Conservation (phyloP, 306 rosid genomes). For the Pterocarpus macrocarpus region DNA sequence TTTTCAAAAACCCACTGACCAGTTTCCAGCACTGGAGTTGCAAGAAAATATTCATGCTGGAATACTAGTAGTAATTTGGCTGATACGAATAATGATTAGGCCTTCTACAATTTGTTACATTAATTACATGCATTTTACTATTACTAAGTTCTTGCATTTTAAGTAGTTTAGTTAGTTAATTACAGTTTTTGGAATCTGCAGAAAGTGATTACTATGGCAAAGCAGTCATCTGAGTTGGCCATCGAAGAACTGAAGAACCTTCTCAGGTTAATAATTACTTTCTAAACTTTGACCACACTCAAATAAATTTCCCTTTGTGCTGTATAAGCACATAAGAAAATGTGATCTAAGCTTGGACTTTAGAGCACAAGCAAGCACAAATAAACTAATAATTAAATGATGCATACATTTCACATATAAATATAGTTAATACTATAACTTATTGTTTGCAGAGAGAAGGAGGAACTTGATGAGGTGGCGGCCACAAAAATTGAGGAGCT, state of each 20-base stretch:
- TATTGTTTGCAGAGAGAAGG: conserved; percentile 56
- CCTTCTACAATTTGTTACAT: not conserved
- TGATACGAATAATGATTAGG: not conserved
- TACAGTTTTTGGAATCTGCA: conserved; percentile 43
- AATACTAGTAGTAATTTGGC: not conserved
- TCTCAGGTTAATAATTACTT: conserved; percentile 52
- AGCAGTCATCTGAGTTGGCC: conserved; percentile 52
- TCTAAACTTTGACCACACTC: conserved; percentile 9
- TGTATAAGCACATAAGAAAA: too few relatives aligned
- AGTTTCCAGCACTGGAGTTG: conserved; percentile 8
- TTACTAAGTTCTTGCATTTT: not conserved
- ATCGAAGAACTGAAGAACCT: conserved; percentile 58
- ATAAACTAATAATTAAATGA: conserved; percentile 9
- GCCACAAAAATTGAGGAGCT: conserved; percentile 55
- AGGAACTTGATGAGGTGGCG: conserved; percentile 48
- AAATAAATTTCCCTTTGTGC: not conserved
- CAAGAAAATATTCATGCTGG: not conserved
- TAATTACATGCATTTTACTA: not conserved
- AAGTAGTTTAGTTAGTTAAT: not conserved
- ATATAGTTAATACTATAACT: not conserved
- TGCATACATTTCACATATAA: not conserved
- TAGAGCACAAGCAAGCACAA: not conserved
- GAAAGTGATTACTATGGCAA: conserved; percentile 52
- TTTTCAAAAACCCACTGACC: not conserved
- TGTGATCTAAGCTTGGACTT: too few relatives aligned